Percentiles rank a stretch among this genome's conserved stretches.
These are phyloP conservation scores for Pyricularia pennisetigena DNA, from an alignment of 2,329 filamentous ascomycete genomes.

Conservation along the genomic window DNA sequence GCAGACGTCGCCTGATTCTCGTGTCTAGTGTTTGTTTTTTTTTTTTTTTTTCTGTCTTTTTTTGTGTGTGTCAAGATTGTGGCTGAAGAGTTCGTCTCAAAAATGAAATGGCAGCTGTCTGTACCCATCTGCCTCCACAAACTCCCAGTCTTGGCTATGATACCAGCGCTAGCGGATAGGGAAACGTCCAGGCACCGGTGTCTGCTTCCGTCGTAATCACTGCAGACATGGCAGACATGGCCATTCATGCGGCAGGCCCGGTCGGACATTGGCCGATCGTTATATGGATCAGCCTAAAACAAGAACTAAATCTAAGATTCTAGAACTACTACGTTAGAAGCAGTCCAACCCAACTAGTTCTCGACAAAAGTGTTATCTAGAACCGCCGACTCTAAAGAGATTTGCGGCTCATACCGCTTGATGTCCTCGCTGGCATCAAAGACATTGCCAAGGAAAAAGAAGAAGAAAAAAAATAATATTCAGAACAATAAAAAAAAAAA, in stretches of 20 bases:
- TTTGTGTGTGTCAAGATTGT: too few relatives aligned
- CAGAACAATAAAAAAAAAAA: too few relatives aligned
- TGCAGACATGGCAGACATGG: too few relatives aligned
- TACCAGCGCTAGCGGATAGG: not conserved
- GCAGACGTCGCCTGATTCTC: not conserved
- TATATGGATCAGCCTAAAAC: not conserved
- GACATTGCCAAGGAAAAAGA: not conserved
- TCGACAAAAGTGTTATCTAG: not conserved
- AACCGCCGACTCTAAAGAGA: not conserved
- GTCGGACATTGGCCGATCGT: not conserved
- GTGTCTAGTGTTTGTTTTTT: not conserved
- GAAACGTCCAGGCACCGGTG: not conserved
- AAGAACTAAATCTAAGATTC: not conserved
- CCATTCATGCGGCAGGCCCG: not conserved
- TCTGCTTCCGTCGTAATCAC: not conserved
- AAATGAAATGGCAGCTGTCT: not conserved
- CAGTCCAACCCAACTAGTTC: not conserved
- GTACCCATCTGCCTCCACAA: not conserved
- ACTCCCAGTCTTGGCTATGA: not conserved
- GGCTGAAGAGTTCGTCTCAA: not conserved
- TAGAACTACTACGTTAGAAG: not conserved
- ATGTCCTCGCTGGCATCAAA: not conserved
- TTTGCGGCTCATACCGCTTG: not conserved
- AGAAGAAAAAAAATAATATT: not conserved
- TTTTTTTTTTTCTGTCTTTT: too few relatives aligned